Base-by-base conservation (phyloP, 306 rosid genomes). In the Styphnolobium japonicum region DNA sequence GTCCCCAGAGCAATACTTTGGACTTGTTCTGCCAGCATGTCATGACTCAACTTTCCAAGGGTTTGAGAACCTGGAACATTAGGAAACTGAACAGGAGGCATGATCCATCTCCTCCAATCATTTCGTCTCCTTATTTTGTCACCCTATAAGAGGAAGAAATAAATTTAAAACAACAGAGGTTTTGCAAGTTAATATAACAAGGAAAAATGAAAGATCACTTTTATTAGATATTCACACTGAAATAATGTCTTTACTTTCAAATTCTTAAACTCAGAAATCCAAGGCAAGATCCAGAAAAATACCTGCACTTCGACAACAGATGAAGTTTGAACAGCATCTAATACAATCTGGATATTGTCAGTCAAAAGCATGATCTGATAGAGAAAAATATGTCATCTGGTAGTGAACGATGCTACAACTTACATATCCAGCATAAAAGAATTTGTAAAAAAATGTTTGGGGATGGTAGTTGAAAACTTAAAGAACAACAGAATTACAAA, bases 221-320 rank as follows among this genome's bases (percentile, higher is more conserved):
- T 10, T 4, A 40, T 27, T 5, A 25, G 22, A 2, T 22, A 55
- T 19, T 58, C 11, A 12, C 4, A 14, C 25, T 0, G 6, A 46
- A 37, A 46, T 16, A 2, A 57, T 23, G 5, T 15, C 16, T 49
- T 23, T 10, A 27, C 5, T 31, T 73, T 12, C 18, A 69, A 75
- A 57, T 29, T 55, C 43, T 52, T 12, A 55, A 25, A 43, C 25
- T 18, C n/a, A 25, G 5, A 71, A 36, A 55, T 34, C 25, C 10
- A 81, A 79, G 58, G 58, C 31, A 64, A 45, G 36, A 27, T 45
- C 16, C 27, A 70, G 42, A 69, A 73, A 34, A 63, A 27, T 90
- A 96, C 99, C 96, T 96, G 92, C 81, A 91, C 84, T 93, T 96
- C 98, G 75, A 96, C 82, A 36, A 84, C 75, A 52, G 68, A 76